Percentiles rank a stretch among this genome's conserved stretches.
These are phyloP conservation scores for Globisporangium okanoganense DNA, from an alignment of 352 stramenopile genomes.

Conservation along the genomic window DNA sequence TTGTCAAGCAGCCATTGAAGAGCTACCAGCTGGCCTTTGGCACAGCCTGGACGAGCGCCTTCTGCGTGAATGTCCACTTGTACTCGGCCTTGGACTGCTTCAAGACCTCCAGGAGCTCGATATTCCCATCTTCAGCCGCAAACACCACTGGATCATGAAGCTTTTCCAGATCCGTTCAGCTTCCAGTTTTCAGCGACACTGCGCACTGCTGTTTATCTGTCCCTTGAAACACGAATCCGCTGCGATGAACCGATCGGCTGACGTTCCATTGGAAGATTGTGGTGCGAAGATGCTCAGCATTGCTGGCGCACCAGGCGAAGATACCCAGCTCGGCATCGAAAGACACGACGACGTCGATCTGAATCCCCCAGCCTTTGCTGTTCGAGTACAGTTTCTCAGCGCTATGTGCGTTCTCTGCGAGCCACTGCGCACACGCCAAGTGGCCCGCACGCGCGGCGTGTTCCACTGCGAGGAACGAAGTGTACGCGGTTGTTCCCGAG, in stretches of 20 bases:
- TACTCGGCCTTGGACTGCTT: background rate
- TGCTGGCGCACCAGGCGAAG: background rate
- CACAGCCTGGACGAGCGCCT: background rate
- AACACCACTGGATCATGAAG: background rate
- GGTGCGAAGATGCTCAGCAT: background rate
- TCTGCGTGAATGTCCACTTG: background rate
- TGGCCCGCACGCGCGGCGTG: background rate
- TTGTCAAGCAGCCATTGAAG: background rate
- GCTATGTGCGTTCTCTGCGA: background rate
- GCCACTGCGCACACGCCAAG: background rate
- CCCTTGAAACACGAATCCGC: background rate
- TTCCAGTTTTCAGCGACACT: background rate
- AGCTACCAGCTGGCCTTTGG: background rate
- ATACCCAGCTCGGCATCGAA: background rate
- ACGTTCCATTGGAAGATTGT: background rate
- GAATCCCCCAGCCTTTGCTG: background rate
- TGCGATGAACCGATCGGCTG: background rate
- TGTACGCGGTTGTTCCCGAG: background rate
- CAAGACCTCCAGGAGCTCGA: constrained; percentile 1
- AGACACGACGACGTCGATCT: background rate
- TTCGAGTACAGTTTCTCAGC: background rate
- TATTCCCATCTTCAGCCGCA: background rate
- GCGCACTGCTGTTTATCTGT: background rate
- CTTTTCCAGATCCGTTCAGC: background rate
- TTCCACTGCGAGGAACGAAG: constrained; percentile 3